Evolutionary conservation across 1,139 yeast species (phyloP), one percentile per base, ranked within the genome.

Genomic region (Hyphopichia burtonii): DNA sequence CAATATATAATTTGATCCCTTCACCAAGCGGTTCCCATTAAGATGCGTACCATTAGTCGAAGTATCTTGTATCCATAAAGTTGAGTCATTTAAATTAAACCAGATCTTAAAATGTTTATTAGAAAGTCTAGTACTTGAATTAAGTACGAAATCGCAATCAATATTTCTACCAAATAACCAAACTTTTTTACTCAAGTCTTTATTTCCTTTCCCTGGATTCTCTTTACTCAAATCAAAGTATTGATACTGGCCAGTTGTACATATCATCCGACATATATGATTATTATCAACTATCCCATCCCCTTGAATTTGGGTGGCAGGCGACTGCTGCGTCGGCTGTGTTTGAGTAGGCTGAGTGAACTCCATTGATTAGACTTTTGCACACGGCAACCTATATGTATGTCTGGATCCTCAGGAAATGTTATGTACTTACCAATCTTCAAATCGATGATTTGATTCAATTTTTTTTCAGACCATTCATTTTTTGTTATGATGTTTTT

Each of bases 21-120:
- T 87, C 16, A 83, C 88, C 17, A 91, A 64, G 39, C 90, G 73
- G 37, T 76, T 76, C 23, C 82, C 83, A 65, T 93, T 93, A 39
- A 91, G 66, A 69, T 80, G 86, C 0, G 99, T 93, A 4, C 99
- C 99, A 62, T 93, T 93, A 2, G 98, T 93, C 0, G 90, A 83
- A 2, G 72, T 63, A 58, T 86, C 95, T 54, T 78, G 85, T 37
- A 86, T 71, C 78, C 88, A 73, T 25, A 83, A 63, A 39, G 81
- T 76, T 19, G 71, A 73, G 45, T 78, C 82, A 41, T 70, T 72
- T 3, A 74, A 65, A 49, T 74, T 75, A 54, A 72, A 67, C 83
- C 90, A 80, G 10, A 88, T 67, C 53, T 78, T 78, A 68, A 89
- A 89, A 65, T 90, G 98, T 42, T 74, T 71, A 56, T 86, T 87